These are phyloP conservation scores for Tulasnella sp. DNA, from an alignment of 768 basidiomycete genomes.

Conservation along the genomic window DNA sequence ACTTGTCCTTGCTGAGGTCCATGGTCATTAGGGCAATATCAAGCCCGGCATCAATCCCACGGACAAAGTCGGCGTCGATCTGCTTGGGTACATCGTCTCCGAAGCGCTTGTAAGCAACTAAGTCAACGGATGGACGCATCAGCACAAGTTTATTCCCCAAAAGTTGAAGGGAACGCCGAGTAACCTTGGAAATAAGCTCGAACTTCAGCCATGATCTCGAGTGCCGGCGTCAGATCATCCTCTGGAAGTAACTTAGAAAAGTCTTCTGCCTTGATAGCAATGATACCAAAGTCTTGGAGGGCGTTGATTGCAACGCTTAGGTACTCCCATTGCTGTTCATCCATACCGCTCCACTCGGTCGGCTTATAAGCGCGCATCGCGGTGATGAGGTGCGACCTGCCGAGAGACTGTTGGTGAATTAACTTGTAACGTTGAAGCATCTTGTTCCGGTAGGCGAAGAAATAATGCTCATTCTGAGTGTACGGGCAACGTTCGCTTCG, in stretches of 20 bases:
- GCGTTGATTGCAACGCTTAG: neutral
- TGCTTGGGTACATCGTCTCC: conserved; percentile 54
- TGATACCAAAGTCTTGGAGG: conserved; percentile 43
- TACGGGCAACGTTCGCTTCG: conserved; percentile 5
- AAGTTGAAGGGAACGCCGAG: neutral
- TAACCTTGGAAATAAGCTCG: conserved; percentile 14
- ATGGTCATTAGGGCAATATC: conserved; percentile 50
- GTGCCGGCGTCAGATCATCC: neutral
- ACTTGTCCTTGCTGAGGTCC: conserved; percentile 45
- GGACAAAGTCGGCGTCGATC: conserved; percentile 55
- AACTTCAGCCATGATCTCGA: conserved; percentile 22
- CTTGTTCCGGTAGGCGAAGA: conserved; percentile 13
- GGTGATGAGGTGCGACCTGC: conserved; percentile 8
- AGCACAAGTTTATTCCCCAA: neutral
- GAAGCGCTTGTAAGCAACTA: conserved; percentile 60
- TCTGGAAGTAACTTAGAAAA: conserved; percentile 10
- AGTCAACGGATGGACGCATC: neutral
- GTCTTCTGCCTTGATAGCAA: conserved; percentile 45
- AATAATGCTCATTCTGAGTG: conserved; percentile 23
- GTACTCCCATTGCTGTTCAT: neutral
- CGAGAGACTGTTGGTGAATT: conserved; percentile 12
- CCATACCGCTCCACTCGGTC: neutral
- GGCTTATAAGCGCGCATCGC: conserved; percentile 4
- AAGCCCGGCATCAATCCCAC: conserved; percentile 48
- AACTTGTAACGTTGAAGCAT: conserved; percentile 16